Evolutionary conservation across 129 eudicot genomes (phyloP), one percentile per base, ranked within the genome.

Genomic region (Artemisia tridentata): DNA sequence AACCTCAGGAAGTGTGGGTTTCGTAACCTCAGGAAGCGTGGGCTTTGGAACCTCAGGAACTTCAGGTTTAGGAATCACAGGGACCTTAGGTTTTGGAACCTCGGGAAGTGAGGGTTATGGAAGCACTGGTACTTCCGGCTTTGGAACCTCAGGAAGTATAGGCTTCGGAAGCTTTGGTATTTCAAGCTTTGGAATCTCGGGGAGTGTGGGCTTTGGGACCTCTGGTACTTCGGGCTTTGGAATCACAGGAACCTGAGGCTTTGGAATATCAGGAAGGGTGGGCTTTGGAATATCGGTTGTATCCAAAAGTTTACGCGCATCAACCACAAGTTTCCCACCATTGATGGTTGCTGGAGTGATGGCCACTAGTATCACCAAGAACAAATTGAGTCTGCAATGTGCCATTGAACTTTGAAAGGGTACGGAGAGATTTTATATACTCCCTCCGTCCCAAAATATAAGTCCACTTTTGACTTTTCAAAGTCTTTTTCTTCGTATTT

Each of bases 251-350:
- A 29, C 6, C 6, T 29, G 6, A 4, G 34, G 63, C 61, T 72
- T 61, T 27, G 69, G 66, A 46, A 75, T 17, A 8, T 57, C 56
- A 12, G 79, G 72, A 11, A 67, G 11, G 49, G 16, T 25, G 14
- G 62, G 63, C 68, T 72, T 61, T 25, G 68, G 66, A 52, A 75
- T 16, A 7, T 57, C 55, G 27, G 79, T 66, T 3, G 67, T 47
- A 29, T 77, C 80, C 70, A 61, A 51, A 4, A 69, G 71, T 1
- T 38, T 51, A 25, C 76, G 76, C 10, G 80, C 71, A 34, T 77
- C 65, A 6, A 34, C 50, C 27, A 68, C 34, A 3, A 23, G 13
- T 3, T 21, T 67, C 16, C 68, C 69, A 16, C 69, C 46, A 53
- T 15, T 13, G 2, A 68, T 20, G 51, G 76, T 48, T 41, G 51